These are phyloP conservation scores for Dothiorella sarmentorum DNA, from an alignment of 2,329 filamentous ascomycete genomes.

Conservation along the genomic window DNA sequence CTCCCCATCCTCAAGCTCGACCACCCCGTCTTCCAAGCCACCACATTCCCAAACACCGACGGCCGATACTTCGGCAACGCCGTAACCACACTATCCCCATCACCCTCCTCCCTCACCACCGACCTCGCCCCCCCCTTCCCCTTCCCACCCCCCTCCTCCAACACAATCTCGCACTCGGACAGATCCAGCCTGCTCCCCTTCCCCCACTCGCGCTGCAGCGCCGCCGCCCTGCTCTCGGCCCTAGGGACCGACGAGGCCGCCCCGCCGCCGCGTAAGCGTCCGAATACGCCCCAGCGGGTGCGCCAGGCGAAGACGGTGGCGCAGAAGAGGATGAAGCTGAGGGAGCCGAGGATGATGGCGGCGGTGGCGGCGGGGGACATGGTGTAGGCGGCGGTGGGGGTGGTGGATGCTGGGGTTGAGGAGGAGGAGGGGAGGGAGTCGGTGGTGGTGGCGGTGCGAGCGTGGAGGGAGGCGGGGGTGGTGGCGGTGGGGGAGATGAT, in stretches of 20 bases:
- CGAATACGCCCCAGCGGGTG: background rate
- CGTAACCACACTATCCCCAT: conserved; percentile 1
- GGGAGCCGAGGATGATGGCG: background rate
- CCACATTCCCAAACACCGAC: conserved; percentile 2
- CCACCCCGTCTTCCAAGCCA: background rate
- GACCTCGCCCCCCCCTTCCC: background rate
- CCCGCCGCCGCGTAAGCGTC: no score
- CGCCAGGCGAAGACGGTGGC: background rate
- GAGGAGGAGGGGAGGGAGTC: conserved; percentile 40
- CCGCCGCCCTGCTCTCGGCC: background rate
- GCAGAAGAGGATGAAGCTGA: conserved; percentile 12
- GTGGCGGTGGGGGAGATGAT: conserved; percentile 43
- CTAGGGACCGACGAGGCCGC: background rate
- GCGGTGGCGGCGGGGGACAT: background rate
- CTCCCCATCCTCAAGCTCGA: background rate
- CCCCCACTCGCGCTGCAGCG: background rate
- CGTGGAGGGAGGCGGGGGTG: conserved; percentile 42
- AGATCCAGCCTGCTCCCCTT: conserved; percentile 8
- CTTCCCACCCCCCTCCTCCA: background rate
- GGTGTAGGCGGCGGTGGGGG: conserved; percentile 24
- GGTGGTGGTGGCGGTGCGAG: conserved; percentile 41
- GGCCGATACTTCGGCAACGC: conserved; percentile 8
- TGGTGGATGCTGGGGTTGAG: conserved; percentile 41
- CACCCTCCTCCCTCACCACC: background rate
- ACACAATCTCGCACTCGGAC: background rate